Percentiles rank a stretch among this genome's conserved stretches.
These are phyloP conservation scores for Trichocladium antarcticum DNA, from an alignment of 495 filamentous ascomycete genomes.

Conservation along the genomic window DNA sequence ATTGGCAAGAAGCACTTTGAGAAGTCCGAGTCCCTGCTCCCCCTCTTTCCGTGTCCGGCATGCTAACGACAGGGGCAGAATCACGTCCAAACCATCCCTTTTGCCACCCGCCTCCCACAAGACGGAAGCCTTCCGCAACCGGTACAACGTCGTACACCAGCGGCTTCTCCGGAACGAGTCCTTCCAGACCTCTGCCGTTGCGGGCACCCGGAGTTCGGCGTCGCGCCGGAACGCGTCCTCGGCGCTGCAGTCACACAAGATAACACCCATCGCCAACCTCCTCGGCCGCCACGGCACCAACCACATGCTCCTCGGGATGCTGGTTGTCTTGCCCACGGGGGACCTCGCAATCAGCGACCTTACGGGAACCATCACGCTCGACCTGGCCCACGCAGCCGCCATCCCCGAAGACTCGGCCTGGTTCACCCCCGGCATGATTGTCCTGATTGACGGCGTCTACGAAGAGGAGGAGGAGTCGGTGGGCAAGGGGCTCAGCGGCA, in stretches of 20 bases:
- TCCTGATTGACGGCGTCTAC: constrained; percentile 86
- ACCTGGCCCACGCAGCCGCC: constrained; percentile 66
- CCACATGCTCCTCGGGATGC: constrained; percentile 78
- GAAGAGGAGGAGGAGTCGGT: constrained; percentile 71
- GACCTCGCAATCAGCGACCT: constrained; percentile 70
- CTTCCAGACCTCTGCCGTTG: constrained; percentile 69
- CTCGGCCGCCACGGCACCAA: constrained; percentile 75
- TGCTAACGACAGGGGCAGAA: constrained; percentile 25
- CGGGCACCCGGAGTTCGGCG: constrained; percentile 36
- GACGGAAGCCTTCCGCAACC: constrained; percentile 72
- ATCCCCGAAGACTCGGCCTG: constrained; percentile 79
- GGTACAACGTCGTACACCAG: constrained; percentile 84
- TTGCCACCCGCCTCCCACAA: constrained; percentile 73
- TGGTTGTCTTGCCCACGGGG: constrained; percentile 73
- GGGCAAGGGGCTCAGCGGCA: constrained; percentile 57
- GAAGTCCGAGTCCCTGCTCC: constrained; percentile 31
- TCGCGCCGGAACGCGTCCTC: constrained; percentile 46
- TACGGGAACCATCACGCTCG: constrained; percentile 76
- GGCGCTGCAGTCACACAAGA: constrained; percentile 59
- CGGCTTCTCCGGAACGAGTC: constrained; percentile 83
- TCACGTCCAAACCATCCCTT: constrained; percentile 56
- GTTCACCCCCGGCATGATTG: constrained; percentile 91
- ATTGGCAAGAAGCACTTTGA: constrained; percentile 86
- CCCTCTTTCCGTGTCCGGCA: no score
- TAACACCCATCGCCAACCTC: constrained; percentile 88